A percentile compares a stretch with the other conserved stretches of the same genome.
Conservation (phyloP, 768 basidiomycete genomes). For the Daedalea quercina region DNA sequence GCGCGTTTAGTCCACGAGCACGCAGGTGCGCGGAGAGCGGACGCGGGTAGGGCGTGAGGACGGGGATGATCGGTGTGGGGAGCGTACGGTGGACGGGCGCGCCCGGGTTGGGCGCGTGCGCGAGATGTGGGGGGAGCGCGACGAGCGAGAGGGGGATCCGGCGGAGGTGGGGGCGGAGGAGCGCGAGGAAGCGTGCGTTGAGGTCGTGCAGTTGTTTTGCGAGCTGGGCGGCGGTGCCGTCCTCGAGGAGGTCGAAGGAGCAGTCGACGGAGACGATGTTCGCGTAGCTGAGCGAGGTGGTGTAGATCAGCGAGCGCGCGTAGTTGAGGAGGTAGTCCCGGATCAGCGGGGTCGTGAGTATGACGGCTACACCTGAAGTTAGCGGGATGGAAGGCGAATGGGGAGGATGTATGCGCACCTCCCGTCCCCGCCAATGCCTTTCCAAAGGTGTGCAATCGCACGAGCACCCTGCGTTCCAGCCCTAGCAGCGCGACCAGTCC, state of each 20-base stretch:
- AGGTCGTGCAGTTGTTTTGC: constrained; percentile 36
- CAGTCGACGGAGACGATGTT: constrained; percentile 72
- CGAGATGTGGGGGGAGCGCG: constrained; percentile 26
- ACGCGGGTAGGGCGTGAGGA: constrained; percentile 72
- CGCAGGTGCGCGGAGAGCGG: constrained; percentile 66
- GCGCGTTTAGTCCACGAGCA: constrained; percentile 49
- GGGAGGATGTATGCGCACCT: constrained; percentile 44
- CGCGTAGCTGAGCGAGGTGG: constrained; percentile 74
- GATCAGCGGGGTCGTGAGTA: constrained; percentile 65
- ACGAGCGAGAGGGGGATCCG: constrained; percentile 20
- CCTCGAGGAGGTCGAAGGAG: constrained; percentile 72
- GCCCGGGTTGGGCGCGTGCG: constrained; percentile 20
- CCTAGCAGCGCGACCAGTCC: constrained; percentile 70
- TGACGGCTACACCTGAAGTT: constrained; percentile 46
- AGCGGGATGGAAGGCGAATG: not conserved
- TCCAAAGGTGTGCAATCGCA: constrained; percentile 86
- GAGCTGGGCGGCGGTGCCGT: constrained; percentile 51
- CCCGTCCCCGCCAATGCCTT: constrained; percentile 85
- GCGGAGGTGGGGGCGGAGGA: constrained; percentile 25
- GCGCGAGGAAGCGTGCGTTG: constrained; percentile 31
- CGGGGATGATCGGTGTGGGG: constrained; percentile 80
- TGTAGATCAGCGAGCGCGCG: constrained; percentile 87
- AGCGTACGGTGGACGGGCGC: constrained; percentile 20
- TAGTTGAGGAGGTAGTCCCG: constrained; percentile 89
- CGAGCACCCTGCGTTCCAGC: constrained; percentile 64